Evolutionary conservation across 176 grass and related monocot genomes (phyloP), one percentile per base, ranked within the genome.

Genomic region (Ampelocalamus luodianensis): DNA sequence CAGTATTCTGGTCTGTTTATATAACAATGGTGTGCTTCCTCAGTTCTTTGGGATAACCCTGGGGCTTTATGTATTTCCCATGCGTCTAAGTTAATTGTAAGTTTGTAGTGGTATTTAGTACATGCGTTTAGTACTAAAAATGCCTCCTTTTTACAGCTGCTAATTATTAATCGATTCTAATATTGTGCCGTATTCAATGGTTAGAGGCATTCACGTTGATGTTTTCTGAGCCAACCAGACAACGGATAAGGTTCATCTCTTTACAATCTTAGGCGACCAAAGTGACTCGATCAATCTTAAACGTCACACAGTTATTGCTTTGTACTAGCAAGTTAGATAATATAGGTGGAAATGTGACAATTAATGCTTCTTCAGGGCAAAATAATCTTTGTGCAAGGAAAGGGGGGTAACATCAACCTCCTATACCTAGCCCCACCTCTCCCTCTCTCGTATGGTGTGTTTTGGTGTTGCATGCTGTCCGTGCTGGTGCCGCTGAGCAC

Each of bases 401-500:
- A 61, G 20, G 38, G 3, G 23, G 10, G 20, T 23, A 44, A 70
- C 39, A 23, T 7, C 38, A 42, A n/a, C 18, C 66, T 42, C 20
- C 20, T 6, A 42, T 3, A 0, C 20, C 22, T 27, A 62, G 3
- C 3, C 16, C 18, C 17, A 39, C 37, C 16, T 49, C 51, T 22
- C 14, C 20, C 80, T 82, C 68, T 51, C 68, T 74, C 76, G 34
- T 27, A 4, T 54, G 73, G 55, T 71, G 72, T 80, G 78, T 65
- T 85, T 77, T 75, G 63, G 78, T 82, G 79, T 78, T 77, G 83
- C 71, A 74, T 82, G 78, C 32, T 71, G 70, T 42, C n/a, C 34
- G 2, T 56, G 44, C 15, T 23, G 40, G 0, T 39, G 79, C 59
- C 3, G 54, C 50, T 11, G 8, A 12, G 18, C 58, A 24, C 39